Evolutionary conservation across 176 grass and related monocot species (phyloP).

Genomic region (Aegilops bicornis): DNA sequence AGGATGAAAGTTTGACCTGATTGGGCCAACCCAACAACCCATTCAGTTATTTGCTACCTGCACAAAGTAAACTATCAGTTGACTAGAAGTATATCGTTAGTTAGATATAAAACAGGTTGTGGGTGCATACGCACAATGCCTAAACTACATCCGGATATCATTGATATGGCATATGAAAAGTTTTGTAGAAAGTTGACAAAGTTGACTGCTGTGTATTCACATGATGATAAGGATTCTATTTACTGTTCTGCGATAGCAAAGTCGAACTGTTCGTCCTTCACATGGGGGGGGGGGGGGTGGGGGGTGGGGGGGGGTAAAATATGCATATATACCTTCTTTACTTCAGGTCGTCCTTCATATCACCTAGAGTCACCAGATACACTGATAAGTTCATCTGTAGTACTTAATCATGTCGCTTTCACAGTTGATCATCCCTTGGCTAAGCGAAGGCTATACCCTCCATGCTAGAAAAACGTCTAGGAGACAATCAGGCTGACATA

Average conservation of each 20-base stretch:
- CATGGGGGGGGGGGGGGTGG: neutral
- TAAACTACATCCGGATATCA: neutral
- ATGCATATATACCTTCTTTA: neutral
- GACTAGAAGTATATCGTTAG: neutral
- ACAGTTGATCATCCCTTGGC: neutral
- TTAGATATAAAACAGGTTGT: neutral
- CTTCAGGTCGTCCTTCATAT: neutral
- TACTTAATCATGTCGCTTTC: neutral
- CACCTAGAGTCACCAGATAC: neutral
- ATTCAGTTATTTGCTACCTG: neutral
- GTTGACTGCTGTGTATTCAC: neutral
- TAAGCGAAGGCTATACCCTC: neutral
- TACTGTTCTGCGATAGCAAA: neutral
- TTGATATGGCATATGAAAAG: neutral
- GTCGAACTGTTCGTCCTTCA: neutral
- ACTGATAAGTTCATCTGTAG: neutral
- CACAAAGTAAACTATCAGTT: neutral
- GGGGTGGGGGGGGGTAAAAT: neutral
- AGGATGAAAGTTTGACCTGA: neutral
- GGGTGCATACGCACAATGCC: neutral
- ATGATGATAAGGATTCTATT: slow-evolving; percentile 33
- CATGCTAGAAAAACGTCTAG: too few relatives aligned
- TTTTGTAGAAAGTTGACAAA: neutral
- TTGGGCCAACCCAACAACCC: slow-evolving; percentile 3
- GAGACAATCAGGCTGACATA: neutral